These are phyloP conservation scores for Olyra latifolia DNA, from an alignment of 176 grass and related monocot genomes.

Conservation along the genomic window DNA sequence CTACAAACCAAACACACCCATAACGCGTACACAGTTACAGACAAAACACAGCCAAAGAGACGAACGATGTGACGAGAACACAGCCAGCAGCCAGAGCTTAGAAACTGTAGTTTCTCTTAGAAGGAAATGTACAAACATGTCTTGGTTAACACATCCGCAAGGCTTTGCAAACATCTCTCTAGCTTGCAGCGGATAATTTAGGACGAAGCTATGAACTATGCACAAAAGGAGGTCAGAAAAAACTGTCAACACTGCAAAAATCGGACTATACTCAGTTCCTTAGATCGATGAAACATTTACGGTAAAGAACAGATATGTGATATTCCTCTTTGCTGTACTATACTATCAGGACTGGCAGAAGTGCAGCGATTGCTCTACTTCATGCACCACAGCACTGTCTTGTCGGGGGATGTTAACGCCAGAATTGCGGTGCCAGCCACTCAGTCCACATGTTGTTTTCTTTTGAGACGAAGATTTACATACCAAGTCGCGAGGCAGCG, in stretches of 20 bases:
- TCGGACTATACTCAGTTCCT: slow-evolving; percentile 38
- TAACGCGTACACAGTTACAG: too few relatives aligned
- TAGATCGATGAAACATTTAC: neutral
- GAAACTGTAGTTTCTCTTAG: neutral
- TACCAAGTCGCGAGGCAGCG: slow-evolving; percentile 84
- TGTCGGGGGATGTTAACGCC: slow-evolving; percentile 11
- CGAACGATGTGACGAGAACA: neutral
- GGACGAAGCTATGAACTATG: slow-evolving; percentile 36
- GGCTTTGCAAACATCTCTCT: neutral
- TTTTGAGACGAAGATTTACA: slow-evolving; percentile 67
- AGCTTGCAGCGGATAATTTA: slow-evolving; percentile 10
- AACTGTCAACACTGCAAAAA: slow-evolving; percentile 32
- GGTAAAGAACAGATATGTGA: neutral
- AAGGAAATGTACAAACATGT: slow-evolving; percentile 32
- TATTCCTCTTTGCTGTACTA: slow-evolving; percentile 35
- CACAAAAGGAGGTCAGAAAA: slow-evolving; percentile 27
- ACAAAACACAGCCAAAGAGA: neutral
- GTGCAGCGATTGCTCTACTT: slow-evolving; percentile 43
- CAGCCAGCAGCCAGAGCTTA: neutral
- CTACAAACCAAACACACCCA: neutral
- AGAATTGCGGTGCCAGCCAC: neutral
- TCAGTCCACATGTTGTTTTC: slow-evolving; percentile 94
- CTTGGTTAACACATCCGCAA: neutral
- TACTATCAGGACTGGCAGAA: slow-evolving; percentile 24
- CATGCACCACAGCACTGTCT: slow-evolving; percentile 6